phyloP scores from a whole-genome alignment of 768 basidiomycete species.

The Lepiota subincarnata region DNA sequence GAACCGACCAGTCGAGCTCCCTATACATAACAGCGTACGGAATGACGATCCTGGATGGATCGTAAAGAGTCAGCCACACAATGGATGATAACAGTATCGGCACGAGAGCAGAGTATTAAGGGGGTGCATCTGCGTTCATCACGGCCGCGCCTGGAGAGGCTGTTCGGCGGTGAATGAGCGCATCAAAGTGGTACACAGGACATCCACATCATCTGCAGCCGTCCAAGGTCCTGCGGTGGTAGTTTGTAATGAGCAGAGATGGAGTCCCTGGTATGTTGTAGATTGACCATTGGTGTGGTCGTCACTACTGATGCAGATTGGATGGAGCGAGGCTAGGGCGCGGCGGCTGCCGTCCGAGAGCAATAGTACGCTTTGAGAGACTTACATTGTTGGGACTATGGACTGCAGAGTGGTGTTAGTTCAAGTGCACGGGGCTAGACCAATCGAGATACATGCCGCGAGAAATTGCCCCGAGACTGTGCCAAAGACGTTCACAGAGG shows the following conservation, averaged over 20 bases:
- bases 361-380: neutral
- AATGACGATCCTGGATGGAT: slow-evolving; percentile 33
- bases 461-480: slow-evolving; percentile 44
- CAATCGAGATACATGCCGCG: slow-evolving; percentile 27
- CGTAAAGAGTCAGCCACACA: too few species aligned
- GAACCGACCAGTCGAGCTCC: slow-evolving; percentile 48
- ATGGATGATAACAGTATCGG: neutral
- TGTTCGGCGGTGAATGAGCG: neutral
- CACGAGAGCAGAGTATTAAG: neutral
- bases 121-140: too few species aligned
- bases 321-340: too few species aligned
- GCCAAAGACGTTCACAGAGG: slow-evolving; percentile 48
- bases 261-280: too few species aligned
- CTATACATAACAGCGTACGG: slow-evolving; percentile 50
- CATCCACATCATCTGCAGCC: too few species aligned
- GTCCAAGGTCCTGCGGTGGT: too few species aligned
- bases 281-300: too few species aligned
- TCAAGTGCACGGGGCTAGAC: neutral
- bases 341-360: neutral
- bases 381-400: slow-evolving; percentile 53
- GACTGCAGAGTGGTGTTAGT: slow-evolving; percentile 32
- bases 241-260: too few species aligned
- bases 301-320: too few species aligned
- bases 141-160: too few species aligned
- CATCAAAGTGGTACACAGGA: neutral